Evolutionary conservation across 148 eudicot genomes (phyloP).

Genomic region (Nyssa sinensis): DNA sequence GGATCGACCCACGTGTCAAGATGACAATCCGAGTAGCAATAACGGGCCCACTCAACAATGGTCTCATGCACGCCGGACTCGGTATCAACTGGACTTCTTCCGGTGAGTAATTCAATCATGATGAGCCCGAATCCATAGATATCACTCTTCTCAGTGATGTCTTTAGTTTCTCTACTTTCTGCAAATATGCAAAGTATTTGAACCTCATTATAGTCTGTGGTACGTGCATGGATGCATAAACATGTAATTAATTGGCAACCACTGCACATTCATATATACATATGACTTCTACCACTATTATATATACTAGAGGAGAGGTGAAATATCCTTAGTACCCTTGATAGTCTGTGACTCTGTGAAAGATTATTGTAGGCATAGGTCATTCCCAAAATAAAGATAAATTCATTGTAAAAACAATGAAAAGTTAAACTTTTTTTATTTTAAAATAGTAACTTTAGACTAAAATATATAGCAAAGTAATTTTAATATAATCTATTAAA

Average conservation of each 20-base stretch:
- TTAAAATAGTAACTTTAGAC: too few relatives aligned
- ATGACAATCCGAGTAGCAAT: constrained; percentile 83
- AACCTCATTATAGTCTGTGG: not conserved
- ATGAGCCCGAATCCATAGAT: constrained; percentile 72
- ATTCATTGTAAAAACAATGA: too few relatives aligned
- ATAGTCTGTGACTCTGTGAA: too few relatives aligned
- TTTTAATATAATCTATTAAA: too few relatives aligned
- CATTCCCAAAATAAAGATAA: too few relatives aligned
- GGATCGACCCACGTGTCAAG: constrained; percentile 79
- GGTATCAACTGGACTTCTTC: constrained; percentile 46
- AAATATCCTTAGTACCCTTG: too few relatives aligned
- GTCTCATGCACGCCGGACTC: constrained; percentile 51
- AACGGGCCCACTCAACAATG: constrained; percentile 69
- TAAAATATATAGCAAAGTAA: too few relatives aligned
- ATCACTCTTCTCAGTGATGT: constrained; percentile 59
- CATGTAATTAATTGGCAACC: not conserved
- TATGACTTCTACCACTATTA: too few relatives aligned
- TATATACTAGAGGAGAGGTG: too few relatives aligned
- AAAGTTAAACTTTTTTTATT: too few relatives aligned
- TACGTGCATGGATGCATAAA: constrained; percentile 32
- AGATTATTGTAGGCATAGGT: too few relatives aligned
- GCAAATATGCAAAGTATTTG: constrained; percentile 8
- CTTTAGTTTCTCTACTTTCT: constrained; percentile 58
- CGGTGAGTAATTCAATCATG: constrained; percentile 68
- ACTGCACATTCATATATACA: too few relatives aligned